Percentiles rank a stretch among this genome's conserved stretches.
phyloP scores from a whole-genome alignment of 345 rosid genomes.

The Sonneratia caseolaris region DNA sequence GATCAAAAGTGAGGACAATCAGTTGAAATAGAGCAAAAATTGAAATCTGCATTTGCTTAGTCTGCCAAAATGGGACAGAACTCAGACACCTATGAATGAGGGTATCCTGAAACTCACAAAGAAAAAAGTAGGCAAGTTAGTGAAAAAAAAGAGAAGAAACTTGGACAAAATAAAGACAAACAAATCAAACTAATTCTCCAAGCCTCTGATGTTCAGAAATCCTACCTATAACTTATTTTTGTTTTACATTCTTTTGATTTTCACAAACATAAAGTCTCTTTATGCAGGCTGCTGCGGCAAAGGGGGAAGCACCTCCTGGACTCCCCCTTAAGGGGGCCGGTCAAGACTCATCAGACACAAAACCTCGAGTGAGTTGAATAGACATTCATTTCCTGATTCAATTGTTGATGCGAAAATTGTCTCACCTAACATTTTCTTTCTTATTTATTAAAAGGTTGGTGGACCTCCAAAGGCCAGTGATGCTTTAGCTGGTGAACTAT shows the following conservation, averaged over 20 bases:
- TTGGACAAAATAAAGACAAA: neutral
- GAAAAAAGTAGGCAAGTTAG: no score
- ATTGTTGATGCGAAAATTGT: conserved; percentile 9
- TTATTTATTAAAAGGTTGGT: conserved; percentile 53
- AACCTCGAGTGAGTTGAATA: conserved; percentile 50
- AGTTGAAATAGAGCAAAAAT: neutral
- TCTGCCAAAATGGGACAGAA: no score
- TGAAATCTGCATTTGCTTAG: neutral
- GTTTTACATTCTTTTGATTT: neutral
- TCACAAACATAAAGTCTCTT: neutral
- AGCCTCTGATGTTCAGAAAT: neutral
- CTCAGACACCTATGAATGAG: no score
- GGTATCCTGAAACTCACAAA: no score
- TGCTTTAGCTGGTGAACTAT: conserved; percentile 91
- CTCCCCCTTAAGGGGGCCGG: conserved; percentile 98
- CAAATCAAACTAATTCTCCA: neutral
- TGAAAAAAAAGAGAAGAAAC: no score
- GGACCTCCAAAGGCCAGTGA: conserved; percentile 75
- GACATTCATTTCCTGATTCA: conserved; percentile 1
- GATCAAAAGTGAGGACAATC: neutral
- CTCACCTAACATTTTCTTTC: conserved; percentile 5
- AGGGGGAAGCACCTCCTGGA: conserved; percentile 99
- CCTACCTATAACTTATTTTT: neutral
- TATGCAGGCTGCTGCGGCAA: conserved; percentile 95
- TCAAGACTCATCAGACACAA: conserved; percentile 89